Evolutionary conservation across 2,329 filamentous ascomycete species (phyloP).

Genomic region (Colletotrichum endophyticum): DNA sequence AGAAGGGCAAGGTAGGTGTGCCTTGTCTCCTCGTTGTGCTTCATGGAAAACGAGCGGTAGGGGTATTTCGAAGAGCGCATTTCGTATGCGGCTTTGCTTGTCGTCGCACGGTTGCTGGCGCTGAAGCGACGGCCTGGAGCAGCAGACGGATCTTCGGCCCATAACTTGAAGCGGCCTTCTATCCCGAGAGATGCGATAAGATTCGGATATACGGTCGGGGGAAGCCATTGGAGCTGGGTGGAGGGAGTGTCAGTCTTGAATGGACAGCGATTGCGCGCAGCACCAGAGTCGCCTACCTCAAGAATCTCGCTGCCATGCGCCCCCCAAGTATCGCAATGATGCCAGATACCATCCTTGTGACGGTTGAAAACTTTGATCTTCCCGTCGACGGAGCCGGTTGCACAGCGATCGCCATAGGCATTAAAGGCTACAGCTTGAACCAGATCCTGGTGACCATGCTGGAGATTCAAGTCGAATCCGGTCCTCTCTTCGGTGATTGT

Average conservation of each 20-base stretch:
- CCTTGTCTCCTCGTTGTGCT: constrained; percentile 76
- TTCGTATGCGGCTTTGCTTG: constrained; percentile 57
- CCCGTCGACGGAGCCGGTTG: constrained; percentile 90
- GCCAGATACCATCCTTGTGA: constrained; percentile 79
- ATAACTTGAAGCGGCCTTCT: constrained; percentile 89
- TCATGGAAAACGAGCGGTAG: constrained; percentile 85
- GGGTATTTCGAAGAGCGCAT: constrained; percentile 65
- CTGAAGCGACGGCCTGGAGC: constrained; percentile 84
- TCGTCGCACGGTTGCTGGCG: constrained; percentile 50
- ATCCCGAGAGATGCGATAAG: constrained; percentile 87
- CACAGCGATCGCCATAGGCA: constrained; percentile 88
- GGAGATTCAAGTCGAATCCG: constrained; percentile 65
- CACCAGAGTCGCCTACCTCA: constrained; percentile 63
- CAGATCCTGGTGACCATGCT: constrained; percentile 79
- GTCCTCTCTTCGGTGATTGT: constrained; percentile 49
- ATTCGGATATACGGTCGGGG: constrained; percentile 84
- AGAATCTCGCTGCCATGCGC: constrained; percentile 90
- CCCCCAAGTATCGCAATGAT: constrained; percentile 83
- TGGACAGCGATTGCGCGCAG: not conserved
- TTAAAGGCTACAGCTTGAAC: constrained; percentile 90
- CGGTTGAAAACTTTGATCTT: constrained; percentile 91
- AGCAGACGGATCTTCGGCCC: constrained; percentile 88
- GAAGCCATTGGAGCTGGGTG: constrained; percentile 86
- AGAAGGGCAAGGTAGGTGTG: constrained; percentile 88
- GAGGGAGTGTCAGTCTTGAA: constrained; percentile 4